These are phyloP conservation scores for Fraxinus nigra DNA, from an alignment of 305 asterid genomes.

Conservation along the genomic window DNA sequence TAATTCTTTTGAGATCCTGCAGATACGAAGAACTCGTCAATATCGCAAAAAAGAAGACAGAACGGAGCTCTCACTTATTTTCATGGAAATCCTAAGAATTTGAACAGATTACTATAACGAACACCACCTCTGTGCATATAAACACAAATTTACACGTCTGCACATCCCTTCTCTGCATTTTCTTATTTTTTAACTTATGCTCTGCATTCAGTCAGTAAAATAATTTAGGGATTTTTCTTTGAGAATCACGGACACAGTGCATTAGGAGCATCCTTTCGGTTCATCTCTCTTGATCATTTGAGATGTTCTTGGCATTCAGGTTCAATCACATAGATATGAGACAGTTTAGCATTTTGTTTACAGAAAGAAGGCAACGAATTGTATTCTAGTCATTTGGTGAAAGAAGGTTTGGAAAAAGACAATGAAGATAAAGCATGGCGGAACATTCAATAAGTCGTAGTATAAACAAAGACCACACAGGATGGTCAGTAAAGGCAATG, in stretches of 20 bases:
- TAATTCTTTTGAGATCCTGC: slow-evolving; percentile 82
- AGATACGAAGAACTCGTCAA: slow-evolving; percentile 8
- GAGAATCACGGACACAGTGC: neutral
- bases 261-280: neutral
- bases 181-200: neutral
- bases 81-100: neutral
- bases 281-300: neutral
- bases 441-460: neutral
- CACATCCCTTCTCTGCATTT: too few species aligned
- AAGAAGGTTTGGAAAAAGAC: neutral
- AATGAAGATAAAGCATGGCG: neutral
- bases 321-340: neutral
- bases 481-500: neutral
- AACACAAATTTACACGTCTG: too few species aligned
- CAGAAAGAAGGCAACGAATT: neutral
- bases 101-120: neutral
- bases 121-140: too few species aligned
- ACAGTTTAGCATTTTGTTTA: neutral
- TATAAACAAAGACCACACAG: neutral
- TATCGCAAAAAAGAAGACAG: neutral
- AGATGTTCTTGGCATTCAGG: neutral
- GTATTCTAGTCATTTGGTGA: neutral
- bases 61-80: too few species aligned
- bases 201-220: neutral
- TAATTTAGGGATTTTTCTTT: neutral